Evolutionary conservation across 2,329 filamentous ascomycete genomes (phyloP).

Genomic region (Diaporthe citriasiana): DNA sequence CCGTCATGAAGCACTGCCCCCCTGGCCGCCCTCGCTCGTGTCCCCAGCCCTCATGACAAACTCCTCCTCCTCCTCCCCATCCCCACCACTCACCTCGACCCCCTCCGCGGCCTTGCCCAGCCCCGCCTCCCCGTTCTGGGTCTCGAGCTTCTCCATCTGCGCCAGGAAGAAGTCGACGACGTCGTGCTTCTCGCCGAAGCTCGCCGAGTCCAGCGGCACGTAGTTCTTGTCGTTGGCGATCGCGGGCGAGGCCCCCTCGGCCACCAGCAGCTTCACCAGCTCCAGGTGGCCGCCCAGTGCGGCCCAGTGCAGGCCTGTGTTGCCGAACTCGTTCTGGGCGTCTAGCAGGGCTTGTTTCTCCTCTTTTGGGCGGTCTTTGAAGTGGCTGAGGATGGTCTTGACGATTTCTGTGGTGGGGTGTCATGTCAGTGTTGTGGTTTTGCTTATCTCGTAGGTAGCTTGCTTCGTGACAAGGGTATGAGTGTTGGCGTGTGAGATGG

Average conservation of each 20-base stretch:
- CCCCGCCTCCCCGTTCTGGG: conserved; percentile 60
- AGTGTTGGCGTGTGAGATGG: background rate
- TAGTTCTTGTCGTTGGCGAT: conserved; percentile 88
- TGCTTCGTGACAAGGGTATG: background rate
- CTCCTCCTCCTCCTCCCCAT: conserved; percentile 45
- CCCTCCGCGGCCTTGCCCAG: conserved; percentile 55
- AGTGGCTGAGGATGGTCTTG: conserved; percentile 58
- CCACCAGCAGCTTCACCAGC: conserved; percentile 82
- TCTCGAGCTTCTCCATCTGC: conserved; percentile 63
- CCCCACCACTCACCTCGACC: conserved; percentile 55
- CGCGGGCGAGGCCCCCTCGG: conserved; percentile 81
- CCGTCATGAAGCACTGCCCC: conserved; percentile 32
- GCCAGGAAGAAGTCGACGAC: conserved; percentile 73
- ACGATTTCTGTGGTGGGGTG: conserved; percentile 57
- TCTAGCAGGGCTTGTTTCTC: conserved; percentile 72
- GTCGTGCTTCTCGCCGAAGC: conserved; percentile 76
- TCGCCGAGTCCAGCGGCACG: conserved; percentile 81
- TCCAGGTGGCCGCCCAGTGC: conserved; percentile 89
- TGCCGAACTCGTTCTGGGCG: conserved; percentile 82
- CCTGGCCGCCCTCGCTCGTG: background rate
- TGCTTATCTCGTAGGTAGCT: background rate
- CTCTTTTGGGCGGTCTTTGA: conserved; percentile 55
- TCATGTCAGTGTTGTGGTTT: conserved; percentile 18
- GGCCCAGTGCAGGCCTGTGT: conserved; percentile 95
- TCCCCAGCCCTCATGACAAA: conserved; percentile 14